Evolutionary conservation across 306 rosid species (phyloP), one percentile per base, ranked within the genome.

Genomic region (Citrullus amarus): DNA sequence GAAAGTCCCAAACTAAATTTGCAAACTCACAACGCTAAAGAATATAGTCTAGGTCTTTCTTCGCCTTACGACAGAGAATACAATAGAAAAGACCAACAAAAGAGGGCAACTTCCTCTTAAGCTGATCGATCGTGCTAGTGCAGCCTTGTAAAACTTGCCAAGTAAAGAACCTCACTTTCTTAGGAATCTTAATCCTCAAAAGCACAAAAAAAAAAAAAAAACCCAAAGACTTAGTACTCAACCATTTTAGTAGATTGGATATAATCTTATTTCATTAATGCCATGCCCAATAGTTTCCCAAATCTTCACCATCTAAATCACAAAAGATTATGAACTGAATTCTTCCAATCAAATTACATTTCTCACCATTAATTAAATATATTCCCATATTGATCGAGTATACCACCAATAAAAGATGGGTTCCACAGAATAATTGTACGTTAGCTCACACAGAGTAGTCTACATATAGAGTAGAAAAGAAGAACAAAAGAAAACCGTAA

Each of bases 401-500:
- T 46, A n/a, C 46, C 13, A 46, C 5, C 20, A 70, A 2, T 22
- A 44, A 46, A 70, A n/a, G 28, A 46, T 28, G 20, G 2, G 2
- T 22, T 69, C 18, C 53, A 67, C 6, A 10, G 14, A 39, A n/a
- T n/a, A 69, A 65, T 17, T 15, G 32, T 32, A 16, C 38, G 5
- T 20, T 10, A 28, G 57, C 39, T 9, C 38, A 57, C 5, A 13
- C 60, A 57, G 62, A 51, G 20, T 57, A 57, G 30, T 1, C 56
- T 36, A 12, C 11, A 14, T 9, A 56, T 48, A 30, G n/a, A 1
- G n/a, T 55, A 51, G 1, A 44, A 83, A 69, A 50, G 2, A 53
- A 43, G 3, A 79, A 66, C 0, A 39, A 8, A 18, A 17, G 11
- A 17, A 32, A 41, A 11, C 16, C 93, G 91, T 87, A 79, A 57